These are phyloP conservation scores for Aechmea fasciata DNA, from an alignment of 176 grass and related monocot species.

Conservation along the genomic window DNA sequence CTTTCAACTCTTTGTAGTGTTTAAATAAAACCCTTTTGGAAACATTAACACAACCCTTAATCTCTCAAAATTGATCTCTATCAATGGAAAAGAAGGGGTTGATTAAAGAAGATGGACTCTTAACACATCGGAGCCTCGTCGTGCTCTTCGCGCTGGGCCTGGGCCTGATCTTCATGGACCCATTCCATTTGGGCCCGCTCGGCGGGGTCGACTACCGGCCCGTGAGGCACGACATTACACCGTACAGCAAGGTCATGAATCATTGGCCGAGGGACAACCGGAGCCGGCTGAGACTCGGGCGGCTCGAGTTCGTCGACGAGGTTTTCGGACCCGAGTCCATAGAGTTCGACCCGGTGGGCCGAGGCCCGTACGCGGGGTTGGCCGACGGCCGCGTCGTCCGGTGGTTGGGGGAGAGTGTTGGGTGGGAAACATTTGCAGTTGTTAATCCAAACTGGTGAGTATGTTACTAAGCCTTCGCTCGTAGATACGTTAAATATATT, in stretches of 20 bases:
- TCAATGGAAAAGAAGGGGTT: slow-evolving; percentile 25
- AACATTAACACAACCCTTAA: too few relatives aligned
- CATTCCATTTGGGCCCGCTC: slow-evolving; percentile 51
- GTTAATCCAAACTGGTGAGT: slow-evolving; percentile 59
- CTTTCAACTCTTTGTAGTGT: too few relatives aligned
- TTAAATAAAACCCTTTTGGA: too few relatives aligned
- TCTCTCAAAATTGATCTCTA: too few relatives aligned
- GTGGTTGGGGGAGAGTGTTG: slow-evolving; percentile 54
- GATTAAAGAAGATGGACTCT: slow-evolving; percentile 36
- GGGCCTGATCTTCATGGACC: slow-evolving; percentile 55
- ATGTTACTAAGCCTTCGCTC: neutral
- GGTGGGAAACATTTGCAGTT: slow-evolving; percentile 82
- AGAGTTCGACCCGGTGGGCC: slow-evolving; percentile 62
- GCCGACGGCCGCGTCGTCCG: slow-evolving; percentile 87
- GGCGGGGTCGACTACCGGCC: slow-evolving; percentile 53
- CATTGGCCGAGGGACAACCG: slow-evolving; percentile 62
- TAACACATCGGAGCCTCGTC: slow-evolving; percentile 51
- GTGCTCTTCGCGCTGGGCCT: slow-evolving; percentile 37
- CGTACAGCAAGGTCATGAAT: slow-evolving; percentile 59
- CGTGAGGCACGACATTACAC: slow-evolving; percentile 60
- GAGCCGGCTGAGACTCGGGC: slow-evolving; percentile 59
- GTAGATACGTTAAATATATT: too few relatives aligned
- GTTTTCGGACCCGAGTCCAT: slow-evolving; percentile 89
- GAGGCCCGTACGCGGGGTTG: slow-evolving; percentile 67
- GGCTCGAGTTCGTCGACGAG: slow-evolving; percentile 61